Evolutionary conservation across 176 grass and related monocot species (phyloP), one percentile per base, ranked within the genome.

Genomic region (Carex littledalei): DNA sequence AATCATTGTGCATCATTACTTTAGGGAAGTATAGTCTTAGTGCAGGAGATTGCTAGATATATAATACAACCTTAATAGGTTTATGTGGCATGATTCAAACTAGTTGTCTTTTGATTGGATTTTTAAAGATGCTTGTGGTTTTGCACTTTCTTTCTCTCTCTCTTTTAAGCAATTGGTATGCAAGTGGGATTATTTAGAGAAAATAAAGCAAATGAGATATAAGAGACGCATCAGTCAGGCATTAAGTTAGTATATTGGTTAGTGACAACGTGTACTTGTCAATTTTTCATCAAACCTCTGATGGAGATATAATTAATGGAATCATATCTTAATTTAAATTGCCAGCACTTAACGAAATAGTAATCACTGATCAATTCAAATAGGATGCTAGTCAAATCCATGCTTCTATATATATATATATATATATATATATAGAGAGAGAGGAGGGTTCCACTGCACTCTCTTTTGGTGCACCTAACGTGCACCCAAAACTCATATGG

Each of bases 1-100:
- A 65, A 83, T 83, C 43, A 68, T 83, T 83, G 18, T 13, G 4
- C 57, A 82, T 65, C 32, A 65, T 4, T 82, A 63, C 56, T 60
- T 81, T 81, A 64, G 17, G 57, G 65, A 81, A 35, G 14, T 49
- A 20, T 24, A 24, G 10, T 57, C 12, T 41, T 70, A 70, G 45
- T 49, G 45, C 41, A 83, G 21, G 8, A 41, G 57, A 39, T 80
- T 52, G 58, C 59, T 16, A 50, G 7, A 82, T 82, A 22, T 82
- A 22, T 67, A 45, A 37, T 81, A 41, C 35, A 41, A 39, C 55
- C 5, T 70, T 61, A 6, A 6, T 29, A 37, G 78, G 14, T 81
- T 34, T 81, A 81, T 63, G 1, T 63, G 8, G 63, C 57, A 41
- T 61, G 45, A 82, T 41, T 65, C 37, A 31, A 65, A 64, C 8